Conservation (phyloP, 2,329 filamentous ascomycete genomes). For the Aureobasidium pullulans region DNA sequence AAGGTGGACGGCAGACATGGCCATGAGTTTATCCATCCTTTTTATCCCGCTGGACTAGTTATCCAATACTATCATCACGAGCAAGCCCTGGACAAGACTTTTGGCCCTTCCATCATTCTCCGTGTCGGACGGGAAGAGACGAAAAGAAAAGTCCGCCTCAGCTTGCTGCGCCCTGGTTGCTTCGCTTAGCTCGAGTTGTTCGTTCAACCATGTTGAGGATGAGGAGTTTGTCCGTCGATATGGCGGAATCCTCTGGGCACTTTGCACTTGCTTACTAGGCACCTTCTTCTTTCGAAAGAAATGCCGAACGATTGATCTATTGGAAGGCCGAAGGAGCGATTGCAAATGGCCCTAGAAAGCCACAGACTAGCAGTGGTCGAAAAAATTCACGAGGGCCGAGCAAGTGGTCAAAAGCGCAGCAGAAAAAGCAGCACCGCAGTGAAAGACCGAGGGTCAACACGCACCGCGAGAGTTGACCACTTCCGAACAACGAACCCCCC, state of each 20-base stretch:
- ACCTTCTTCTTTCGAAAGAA: neutral
- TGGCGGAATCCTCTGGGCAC: neutral
- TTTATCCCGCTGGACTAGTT: neutral
- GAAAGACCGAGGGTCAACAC: too few relatives aligned
- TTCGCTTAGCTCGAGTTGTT: neutral
- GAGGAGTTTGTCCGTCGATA: neutral
- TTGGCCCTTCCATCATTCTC: neutral
- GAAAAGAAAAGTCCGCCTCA: neutral
- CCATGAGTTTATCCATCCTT: neutral
- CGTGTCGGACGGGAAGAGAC: neutral
- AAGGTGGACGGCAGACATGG: neutral
- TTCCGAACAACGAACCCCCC: too few relatives aligned
- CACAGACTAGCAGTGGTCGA: neutral
- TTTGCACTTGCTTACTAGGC: neutral
- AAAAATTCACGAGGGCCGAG: neutral
- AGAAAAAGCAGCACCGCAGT: neutral
- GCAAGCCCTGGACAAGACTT: neutral
- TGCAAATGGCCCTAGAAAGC: neutral
- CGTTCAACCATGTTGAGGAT: neutral
- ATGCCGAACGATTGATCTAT: neutral
- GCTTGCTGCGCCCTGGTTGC: neutral
- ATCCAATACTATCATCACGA: neutral
- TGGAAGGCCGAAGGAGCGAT: neutral
- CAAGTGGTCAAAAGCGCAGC: neutral
- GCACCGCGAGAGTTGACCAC: neutral